Base-by-base conservation (phyloP, 495 filamentous ascomycete species). In the Talaromyces adpressus region DNA sequence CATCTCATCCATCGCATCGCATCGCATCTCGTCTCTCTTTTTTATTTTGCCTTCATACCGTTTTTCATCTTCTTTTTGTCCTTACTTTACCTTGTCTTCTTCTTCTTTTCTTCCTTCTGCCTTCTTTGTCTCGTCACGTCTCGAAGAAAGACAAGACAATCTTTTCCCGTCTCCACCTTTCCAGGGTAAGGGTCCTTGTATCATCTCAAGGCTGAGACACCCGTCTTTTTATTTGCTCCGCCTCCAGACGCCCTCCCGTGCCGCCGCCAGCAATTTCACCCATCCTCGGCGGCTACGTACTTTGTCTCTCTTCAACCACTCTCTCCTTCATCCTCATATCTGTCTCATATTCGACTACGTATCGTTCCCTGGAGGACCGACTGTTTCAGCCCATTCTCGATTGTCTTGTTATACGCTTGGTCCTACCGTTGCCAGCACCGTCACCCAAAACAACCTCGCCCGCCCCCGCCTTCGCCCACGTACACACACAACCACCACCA, bases 351-450 rank as follows among this genome's bases (percentile, higher is more conserved):
- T 29, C 52, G 52, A 14, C 52, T 14, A 56, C 52, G 22, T 56
- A 62, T 69, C 70, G 72, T 74, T 76, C 75, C 74, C 73, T 69
- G 76, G 76, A 70, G 76, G 72, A 77, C 75, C 74, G 71, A 71
- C 72, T 73, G 63, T 66, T 62, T 57, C 60, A 64, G 36, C n/a
- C 29, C 57, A 12, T 61, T 23, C 34, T 51, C 34, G 27, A 61
- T 57, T 58, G 30, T 25, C 52, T 56, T 56, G 52, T 56, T 29
- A 30, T 32, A 18, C 32, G 20, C 62, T 36, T 36, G 32, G 29
- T 30, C 18, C 47, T 16, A 7, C 57, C 61, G 53, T 51, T 63
- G 53, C 51, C 30, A 59, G 6, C 58, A 57, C 45, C 49, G 63
- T 63, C 63, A 62, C 39, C 11, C 52, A 56, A 29, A 27, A 14